phyloP scores from a whole-genome alignment of 1,284 basidiomycete genomes.

The Termitomyces sp. region DNA sequence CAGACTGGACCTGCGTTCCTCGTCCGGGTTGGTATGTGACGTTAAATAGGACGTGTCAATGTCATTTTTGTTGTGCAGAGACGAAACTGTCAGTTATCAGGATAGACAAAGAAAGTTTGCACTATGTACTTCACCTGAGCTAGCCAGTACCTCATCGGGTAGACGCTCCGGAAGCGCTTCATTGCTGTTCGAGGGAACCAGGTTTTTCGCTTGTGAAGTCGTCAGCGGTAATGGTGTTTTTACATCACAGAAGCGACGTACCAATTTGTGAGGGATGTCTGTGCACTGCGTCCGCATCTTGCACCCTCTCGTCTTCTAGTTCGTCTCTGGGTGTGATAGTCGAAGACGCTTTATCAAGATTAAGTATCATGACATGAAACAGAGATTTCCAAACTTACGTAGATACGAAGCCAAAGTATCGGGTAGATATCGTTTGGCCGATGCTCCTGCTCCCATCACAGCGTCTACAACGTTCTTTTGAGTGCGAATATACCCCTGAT shows the following conservation, averaged over 20 bases:
- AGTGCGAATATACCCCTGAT: constrained; percentile 17
- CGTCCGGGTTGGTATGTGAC: constrained; percentile 1
- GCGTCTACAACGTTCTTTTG: constrained; percentile 21
- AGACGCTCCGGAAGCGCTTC: background rate
- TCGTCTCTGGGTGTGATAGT: too few species aligned
- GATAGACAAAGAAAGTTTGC: background rate
- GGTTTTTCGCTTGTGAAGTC: background rate
- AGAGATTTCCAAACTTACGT: constrained; percentile 2
- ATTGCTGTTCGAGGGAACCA: background rate
- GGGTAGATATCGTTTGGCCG: constrained; percentile 24
- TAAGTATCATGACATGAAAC: background rate
- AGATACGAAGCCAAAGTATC: constrained; percentile 12
- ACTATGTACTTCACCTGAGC: background rate
- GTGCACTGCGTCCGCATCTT: background rate
- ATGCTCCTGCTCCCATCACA: constrained; percentile 18
- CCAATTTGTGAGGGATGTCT: background rate
- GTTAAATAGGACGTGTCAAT: constrained; percentile 7
- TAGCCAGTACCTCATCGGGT: background rate
- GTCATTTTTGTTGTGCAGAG: background rate
- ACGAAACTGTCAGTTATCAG: background rate
- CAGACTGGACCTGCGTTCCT: background rate
- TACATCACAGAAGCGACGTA: background rate
- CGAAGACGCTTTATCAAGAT: background rate
- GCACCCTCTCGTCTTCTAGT: background rate
- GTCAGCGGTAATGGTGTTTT: background rate